These are phyloP conservation scores for Hemileia vastatrix DNA, from an alignment of 1,284 basidiomycete genomes.

Conservation along the genomic window DNA sequence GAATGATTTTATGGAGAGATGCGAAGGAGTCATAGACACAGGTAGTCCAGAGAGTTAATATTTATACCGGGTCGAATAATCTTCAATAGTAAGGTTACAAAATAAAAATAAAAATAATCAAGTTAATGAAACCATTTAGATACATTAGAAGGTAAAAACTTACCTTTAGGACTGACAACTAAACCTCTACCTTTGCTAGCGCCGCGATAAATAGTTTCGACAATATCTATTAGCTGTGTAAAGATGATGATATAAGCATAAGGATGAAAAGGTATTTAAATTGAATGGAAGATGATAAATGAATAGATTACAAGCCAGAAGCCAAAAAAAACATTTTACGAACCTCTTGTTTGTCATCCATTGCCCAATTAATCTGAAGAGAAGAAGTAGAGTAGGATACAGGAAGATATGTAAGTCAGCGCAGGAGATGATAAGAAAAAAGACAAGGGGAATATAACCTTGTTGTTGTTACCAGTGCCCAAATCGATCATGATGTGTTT, in stretches of 20 bases:
- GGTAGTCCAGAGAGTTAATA: too few species aligned
- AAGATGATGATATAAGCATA: neutral
- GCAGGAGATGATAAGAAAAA: neutral
- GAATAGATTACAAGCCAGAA: conserved; percentile 20
- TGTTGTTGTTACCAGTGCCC: conserved; percentile 99
- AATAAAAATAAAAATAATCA: neutral
- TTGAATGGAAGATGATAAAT: neutral
- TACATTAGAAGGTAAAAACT: conserved; percentile 29
- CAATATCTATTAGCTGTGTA: conserved; percentile 80
- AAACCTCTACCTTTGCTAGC: conserved; percentile 96
- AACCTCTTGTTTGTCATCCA: conserved; percentile 93
- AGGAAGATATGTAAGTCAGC: neutral
- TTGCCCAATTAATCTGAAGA: conserved; percentile 73
- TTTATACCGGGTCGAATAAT: conserved; percentile 26
- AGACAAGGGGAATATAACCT: conserved; percentile 60
- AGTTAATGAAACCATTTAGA: neutral
- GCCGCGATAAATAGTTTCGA: conserved; percentile 95
- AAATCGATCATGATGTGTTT: conserved; percentile 99
- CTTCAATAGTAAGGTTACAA: neutral
- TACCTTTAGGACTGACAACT: conserved; percentile 91
- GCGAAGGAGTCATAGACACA: too few species aligned
- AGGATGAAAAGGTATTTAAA: neutral
- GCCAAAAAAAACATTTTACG: conserved; percentile 35
- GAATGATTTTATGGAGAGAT: too few species aligned
- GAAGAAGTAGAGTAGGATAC: conserved; percentile 9